Evolutionary conservation across 345 rosid species (phyloP), one percentile per base, ranked within the genome.

Genomic region (Raphanus raphanistrum): DNA sequence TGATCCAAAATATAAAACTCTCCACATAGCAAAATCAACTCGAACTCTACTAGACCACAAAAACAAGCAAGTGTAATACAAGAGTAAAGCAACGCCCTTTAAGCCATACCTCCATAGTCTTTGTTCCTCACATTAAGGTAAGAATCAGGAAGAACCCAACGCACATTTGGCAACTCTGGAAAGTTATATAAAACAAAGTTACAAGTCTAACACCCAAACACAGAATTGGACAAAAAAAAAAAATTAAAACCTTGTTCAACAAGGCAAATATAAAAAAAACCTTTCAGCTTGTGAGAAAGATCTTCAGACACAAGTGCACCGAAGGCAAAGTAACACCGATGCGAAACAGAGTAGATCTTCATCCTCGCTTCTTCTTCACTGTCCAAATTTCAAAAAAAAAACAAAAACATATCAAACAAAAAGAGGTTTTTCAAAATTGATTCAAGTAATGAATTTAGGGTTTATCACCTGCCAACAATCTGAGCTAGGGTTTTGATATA

Each of bases 321-420:
- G 81, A 95, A 95, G 35, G 97, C 99, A 83, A 0, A 89, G 81
- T 95, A 92, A 69, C 84, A 83, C 66, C 87, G 8, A 3, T 29
- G 80, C 6, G 91, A 92, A 52, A 92, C 98, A 0, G 93, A 87
- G 68, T 95, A 84, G 32, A 95, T 90, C 57, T 50, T 92, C 94
- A 78, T 90, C 76, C 96, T 88, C 4, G 97, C 97, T 75, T 90
- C 97, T 27, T 92, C 90, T 83, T 89, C 98, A 70, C 99, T 91
- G 82, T 43, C 0, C 50, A 21, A 10, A 21, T 25, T 48, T 13
- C 8, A 21, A 21, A 21, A 21, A 21, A 36, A 41, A 59, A 66
- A 63, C 9, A 27, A 70, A 25, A 62, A 61, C 41, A 17, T 16
- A 52, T 16, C 59, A 6, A 6, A 15, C 9, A 48, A 41, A 48